Percentiles rank a stretch among this genome's conserved stretches.
These are phyloP conservation scores for Fusarium albosuccineum DNA, from an alignment of 2,329 filamentous ascomycete genomes.

Conservation along the genomic window DNA sequence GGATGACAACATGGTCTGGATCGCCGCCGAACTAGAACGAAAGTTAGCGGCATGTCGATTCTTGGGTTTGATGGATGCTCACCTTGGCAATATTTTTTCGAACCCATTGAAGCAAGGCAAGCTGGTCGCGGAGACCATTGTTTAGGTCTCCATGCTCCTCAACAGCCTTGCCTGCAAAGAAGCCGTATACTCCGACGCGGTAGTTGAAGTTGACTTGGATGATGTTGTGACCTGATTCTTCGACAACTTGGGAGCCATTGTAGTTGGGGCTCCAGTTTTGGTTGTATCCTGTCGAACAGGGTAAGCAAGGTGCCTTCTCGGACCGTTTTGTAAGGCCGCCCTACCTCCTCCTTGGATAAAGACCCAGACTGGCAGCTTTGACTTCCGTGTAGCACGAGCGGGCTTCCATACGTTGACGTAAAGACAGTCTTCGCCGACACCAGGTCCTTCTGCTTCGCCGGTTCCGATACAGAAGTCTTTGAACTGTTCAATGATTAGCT, in stretches of 20 bases:
- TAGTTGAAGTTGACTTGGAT: slow-evolving; percentile 11
- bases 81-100: slow-evolving; percentile 5
- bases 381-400: not conserved
- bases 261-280: slow-evolving; percentile 1
- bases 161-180: not conserved
- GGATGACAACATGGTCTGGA: slow-evolving; percentile 3
- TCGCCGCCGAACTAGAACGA: slow-evolving; percentile 3
- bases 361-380: slow-evolving; percentile 11
- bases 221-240: not conserved
- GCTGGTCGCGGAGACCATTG: slow-evolving; percentile 6
- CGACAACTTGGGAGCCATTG: slow-evolving; percentile 6
- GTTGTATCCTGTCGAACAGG: not conserved
- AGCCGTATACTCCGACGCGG: slow-evolving; percentile 9
- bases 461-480: not conserved
- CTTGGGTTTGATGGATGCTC: not conserved
- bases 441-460: not conserved
- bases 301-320: not conserved
- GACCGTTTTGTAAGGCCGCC: not conserved
- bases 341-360: slow-evolving; percentile 2
- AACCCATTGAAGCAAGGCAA: not conserved
- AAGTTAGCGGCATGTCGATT: not conserved
- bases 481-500: not conserved
- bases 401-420: slow-evolving; percentile 10
- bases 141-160: slow-evolving; percentile 5
- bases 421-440: slow-evolving; percentile 7